Conservation (phyloP, 768 basidiomycete genomes). For the Tricholoma sp. region DNA sequence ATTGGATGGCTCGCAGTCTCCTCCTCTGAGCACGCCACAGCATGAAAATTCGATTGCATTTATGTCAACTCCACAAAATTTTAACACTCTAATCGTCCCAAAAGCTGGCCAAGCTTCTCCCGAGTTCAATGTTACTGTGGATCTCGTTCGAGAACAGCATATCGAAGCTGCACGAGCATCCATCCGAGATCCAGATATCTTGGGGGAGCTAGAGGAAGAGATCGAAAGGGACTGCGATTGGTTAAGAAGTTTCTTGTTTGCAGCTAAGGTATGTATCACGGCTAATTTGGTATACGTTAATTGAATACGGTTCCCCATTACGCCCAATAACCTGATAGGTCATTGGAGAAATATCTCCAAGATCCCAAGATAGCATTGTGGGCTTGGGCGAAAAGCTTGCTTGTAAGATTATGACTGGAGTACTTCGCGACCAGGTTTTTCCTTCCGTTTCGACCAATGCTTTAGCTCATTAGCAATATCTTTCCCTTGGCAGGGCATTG, state of each 20-base stretch:
- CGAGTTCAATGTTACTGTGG: slow-evolving; percentile 77
- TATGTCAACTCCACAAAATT: slow-evolving; percentile 11
- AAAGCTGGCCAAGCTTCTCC: slow-evolving; percentile 29
- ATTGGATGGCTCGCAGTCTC: slow-evolving; percentile 32
- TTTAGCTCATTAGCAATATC: neutral
- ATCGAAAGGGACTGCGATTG: slow-evolving; percentile 88
- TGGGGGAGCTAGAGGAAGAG: slow-evolving; percentile 76
- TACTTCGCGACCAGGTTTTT: slow-evolving; percentile 71
- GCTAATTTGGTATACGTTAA: slow-evolving; percentile 23
- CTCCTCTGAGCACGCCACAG: slow-evolving; percentile 33
- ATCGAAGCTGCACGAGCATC: slow-evolving; percentile 64
- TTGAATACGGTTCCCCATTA: slow-evolving; percentile 40
- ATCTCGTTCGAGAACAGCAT: slow-evolving; percentile 85
- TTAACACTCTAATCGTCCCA: slow-evolving; percentile 18
- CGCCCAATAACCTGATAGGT: slow-evolving; percentile 47
- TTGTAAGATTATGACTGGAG: slow-evolving; percentile 89
- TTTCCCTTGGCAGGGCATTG: slow-evolving; percentile 65
- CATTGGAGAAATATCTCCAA: slow-evolving; percentile 93
- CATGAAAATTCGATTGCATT: slow-evolving; percentile 25
- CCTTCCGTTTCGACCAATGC: neutral
- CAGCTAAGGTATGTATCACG: slow-evolving; percentile 66
- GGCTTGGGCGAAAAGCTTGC: slow-evolving; percentile 89
- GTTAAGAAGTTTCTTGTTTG: slow-evolving; percentile 79
- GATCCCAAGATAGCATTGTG: slow-evolving; percentile 90
- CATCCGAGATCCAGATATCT: slow-evolving; percentile 53